These are phyloP conservation scores for Mycena crocata DNA, from an alignment of 768 basidiomycete species.

Conservation along the genomic window DNA sequence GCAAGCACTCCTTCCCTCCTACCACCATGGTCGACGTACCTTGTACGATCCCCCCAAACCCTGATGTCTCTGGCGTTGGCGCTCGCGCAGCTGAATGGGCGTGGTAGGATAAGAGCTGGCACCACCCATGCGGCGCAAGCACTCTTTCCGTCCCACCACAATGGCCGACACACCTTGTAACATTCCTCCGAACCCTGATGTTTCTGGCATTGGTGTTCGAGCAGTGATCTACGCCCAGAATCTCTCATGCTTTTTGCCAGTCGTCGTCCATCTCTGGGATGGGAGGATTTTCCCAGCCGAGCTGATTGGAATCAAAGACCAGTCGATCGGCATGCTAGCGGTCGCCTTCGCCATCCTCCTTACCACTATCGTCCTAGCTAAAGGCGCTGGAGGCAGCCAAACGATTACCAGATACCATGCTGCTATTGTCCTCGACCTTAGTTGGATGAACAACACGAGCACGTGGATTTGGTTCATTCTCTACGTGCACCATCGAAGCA, in stretches of 20 bases:
- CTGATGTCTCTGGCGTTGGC: too few relatives aligned
- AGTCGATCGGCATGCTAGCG: conserved; percentile 4
- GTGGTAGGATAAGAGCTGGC: too few relatives aligned
- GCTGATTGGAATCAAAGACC: not conserved
- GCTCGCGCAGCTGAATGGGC: too few relatives aligned
- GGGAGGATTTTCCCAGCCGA: not conserved
- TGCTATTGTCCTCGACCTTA: not conserved
- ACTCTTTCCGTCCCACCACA: not conserved
- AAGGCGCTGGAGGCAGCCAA: not conserved
- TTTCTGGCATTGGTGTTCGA: not conserved
- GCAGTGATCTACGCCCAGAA: conserved; percentile 1
- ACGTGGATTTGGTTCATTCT: conserved; percentile 5
- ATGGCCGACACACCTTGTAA: not conserved
- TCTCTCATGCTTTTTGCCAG: not conserved
- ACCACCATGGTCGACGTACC: too few relatives aligned
- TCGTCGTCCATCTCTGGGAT: not conserved
- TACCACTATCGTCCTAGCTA: not conserved
- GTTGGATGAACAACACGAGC: too few relatives aligned
- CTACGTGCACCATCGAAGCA: not conserved
- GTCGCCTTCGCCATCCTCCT: conserved; percentile 1
- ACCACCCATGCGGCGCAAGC: not conserved
- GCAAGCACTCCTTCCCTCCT: too few relatives aligned
- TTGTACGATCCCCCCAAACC: too few relatives aligned
- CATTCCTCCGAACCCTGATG: not conserved
- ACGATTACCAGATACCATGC: not conserved